Percentiles rank a stretch among this genome's conserved stretches.
Evolutionary conservation across 805 yeast species (phyloP).

Genomic region (Ogataea allantospora): DNA sequence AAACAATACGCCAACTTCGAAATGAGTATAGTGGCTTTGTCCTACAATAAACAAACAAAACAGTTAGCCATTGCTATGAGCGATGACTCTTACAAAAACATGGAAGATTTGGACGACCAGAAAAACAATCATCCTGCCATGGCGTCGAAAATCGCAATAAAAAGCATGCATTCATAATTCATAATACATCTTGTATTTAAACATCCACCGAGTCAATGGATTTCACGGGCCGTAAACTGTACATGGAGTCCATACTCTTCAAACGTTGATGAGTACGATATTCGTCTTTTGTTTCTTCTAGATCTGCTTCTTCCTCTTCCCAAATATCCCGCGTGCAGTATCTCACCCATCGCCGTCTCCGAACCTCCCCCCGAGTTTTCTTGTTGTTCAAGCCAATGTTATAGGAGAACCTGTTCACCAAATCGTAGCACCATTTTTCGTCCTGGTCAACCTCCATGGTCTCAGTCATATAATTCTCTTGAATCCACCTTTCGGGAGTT

Average conservation of each 20-base stretch:
- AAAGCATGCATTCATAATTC: slow-evolving; percentile 14
- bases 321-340: slow-evolving; percentile 33
- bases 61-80: slow-evolving; percentile 40
- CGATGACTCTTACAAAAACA: slow-evolving; percentile 42
- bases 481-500: slow-evolving; percentile 64
- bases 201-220: slow-evolving; percentile 15
- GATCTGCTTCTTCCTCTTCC: slow-evolving; percentile 14
- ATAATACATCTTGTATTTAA: slow-evolving; percentile 3
- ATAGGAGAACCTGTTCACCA: slow-evolving; percentile 24
- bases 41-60: slow-evolving; percentile 12
- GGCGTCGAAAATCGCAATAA: slow-evolving; percentile 18
- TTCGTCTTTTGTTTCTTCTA: neutral
- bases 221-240: slow-evolving; percentile 11
- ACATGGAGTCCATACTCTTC: slow-evolving; percentile 13
- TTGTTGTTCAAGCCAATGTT: slow-evolving; percentile 24
- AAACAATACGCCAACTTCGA: slow-evolving; percentile 27
- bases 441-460: slow-evolving; percentile 63
- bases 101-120: slow-evolving; percentile 20
- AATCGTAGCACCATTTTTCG: slow-evolving; percentile 86
- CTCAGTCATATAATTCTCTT: slow-evolving; percentile 45
- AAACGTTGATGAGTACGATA: slow-evolving; percentile 6
- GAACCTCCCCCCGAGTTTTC: slow-evolving; percentile 41
- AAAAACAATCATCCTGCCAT: slow-evolving; percentile 19
- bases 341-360: slow-evolving; percentile 71
- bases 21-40: slow-evolving; percentile 19